phyloP scores from a whole-genome alignment of 2,329 filamentous ascomycete species.

The Cercospora sojina region DNA sequence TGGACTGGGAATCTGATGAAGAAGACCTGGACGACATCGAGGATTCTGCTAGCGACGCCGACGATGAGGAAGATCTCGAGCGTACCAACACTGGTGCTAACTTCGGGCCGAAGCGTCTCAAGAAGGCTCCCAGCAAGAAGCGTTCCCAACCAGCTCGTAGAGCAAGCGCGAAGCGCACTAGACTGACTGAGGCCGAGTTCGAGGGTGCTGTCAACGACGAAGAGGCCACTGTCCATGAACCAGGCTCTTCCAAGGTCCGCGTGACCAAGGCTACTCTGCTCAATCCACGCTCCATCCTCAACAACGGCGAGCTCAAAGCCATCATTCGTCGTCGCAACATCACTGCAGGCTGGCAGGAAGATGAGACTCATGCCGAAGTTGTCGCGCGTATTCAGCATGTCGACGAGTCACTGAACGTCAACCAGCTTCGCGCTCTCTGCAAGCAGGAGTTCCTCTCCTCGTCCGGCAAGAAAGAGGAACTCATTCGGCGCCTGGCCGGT shows the following conservation, averaged over 20 bases:
- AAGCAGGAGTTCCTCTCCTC: constrained; percentile 12
- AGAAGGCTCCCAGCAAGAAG: constrained; percentile 10
- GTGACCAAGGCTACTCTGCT: constrained; percentile 30
- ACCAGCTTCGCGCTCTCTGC: constrained; percentile 25
- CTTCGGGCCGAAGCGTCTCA: constrained; percentile 2
- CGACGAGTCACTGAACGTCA: constrained; percentile 24
- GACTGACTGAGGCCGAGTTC: background rate
- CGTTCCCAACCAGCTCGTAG: constrained; percentile 10
- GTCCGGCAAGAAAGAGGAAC: constrained; percentile 29
- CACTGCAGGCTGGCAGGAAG: constrained; percentile 12
- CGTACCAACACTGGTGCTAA: constrained; percentile 5
- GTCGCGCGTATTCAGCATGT: constrained; percentile 31
- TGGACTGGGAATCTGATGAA: constrained; percentile 13
- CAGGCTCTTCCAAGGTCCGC: constrained; percentile 6
- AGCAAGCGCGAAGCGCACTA: background rate
- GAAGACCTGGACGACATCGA: constrained; percentile 12
- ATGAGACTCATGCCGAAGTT: constrained; percentile 32
- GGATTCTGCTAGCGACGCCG: constrained; percentile 15
- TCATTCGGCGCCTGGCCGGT: constrained; percentile 31
- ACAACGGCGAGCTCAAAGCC: constrained; percentile 29
- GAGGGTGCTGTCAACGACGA: background rate
- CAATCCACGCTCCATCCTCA: constrained; percentile 33
- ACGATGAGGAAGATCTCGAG: constrained; percentile 13
- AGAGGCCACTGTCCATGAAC: background rate
- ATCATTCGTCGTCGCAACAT: constrained; percentile 31